A percentile compares a stretch with the other conserved stretches of the same genome.
Conservation (phyloP, 345 rosid species). For the Salix purpurea region DNA sequence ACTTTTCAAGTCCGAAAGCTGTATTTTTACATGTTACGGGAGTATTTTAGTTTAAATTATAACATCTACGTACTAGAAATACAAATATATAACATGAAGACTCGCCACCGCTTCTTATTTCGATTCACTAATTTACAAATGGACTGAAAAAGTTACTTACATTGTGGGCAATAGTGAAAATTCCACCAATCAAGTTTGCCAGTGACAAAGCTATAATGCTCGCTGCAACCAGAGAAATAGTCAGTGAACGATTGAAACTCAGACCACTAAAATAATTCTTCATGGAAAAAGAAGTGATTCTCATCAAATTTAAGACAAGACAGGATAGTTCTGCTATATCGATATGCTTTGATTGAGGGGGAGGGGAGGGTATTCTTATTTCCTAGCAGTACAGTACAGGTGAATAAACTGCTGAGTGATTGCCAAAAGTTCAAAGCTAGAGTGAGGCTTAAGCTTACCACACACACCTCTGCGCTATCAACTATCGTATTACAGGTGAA, state of each 20-base stretch:
- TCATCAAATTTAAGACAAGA: not conserved
- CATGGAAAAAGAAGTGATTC: not conserved
- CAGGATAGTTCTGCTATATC: not conserved
- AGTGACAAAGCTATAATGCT: slow-evolving; percentile 12
- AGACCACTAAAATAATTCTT: not conserved
- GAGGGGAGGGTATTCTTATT: not conserved
- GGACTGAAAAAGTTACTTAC: slow-evolving; percentile 8
- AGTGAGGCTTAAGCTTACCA: no score
- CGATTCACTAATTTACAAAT: no score
- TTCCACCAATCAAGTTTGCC: slow-evolving; percentile 22
- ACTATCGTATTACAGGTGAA: no score
- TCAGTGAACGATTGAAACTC: not conserved
- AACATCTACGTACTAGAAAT: not conserved
- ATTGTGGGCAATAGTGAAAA: slow-evolving; percentile 8
- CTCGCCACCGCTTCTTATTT: no score
- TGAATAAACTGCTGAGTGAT: no score
- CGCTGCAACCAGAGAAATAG: slow-evolving; percentile 1
- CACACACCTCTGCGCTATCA: no score
- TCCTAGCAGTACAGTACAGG: no score
- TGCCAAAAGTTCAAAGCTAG: no score
- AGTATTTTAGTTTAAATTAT: not conserved
- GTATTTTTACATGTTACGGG: not conserved
- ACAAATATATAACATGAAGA: no score
- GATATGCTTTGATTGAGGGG: not conserved
- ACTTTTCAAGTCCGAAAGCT: slow-evolving; percentile 14